A percentile compares a stretch with the other conserved stretches of the same genome.
phyloP scores from a whole-genome alignment of 140 eudicot species.

The Senecio squalidus region DNA sequence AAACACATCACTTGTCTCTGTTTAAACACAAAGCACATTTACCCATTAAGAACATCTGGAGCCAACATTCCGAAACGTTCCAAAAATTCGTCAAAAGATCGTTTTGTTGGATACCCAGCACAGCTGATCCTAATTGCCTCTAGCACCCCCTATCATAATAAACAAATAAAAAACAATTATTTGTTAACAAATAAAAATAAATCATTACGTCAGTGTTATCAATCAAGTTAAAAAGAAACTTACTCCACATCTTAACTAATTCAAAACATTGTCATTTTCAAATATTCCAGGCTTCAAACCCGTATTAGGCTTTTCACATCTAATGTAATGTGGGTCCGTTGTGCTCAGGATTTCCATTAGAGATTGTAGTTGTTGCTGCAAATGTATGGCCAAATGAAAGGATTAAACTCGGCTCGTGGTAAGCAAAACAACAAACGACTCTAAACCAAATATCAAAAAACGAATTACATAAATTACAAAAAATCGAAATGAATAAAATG shows the following conservation, averaged over 20 bases:
- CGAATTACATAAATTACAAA: too few relatives aligned
- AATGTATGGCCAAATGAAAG: too few relatives aligned
- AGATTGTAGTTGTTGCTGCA: background rate
- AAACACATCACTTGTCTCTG: background rate
- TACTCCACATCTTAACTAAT: background rate
- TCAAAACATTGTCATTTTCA: background rate
- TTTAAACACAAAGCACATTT: background rate
- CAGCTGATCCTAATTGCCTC: constrained; percentile 1
- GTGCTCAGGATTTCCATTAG: background rate
- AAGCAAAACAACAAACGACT: too few relatives aligned
- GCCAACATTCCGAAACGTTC: background rate
- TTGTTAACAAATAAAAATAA: too few relatives aligned
- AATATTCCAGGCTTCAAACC: background rate
- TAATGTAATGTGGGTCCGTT: background rate
- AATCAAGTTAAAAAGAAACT: background rate
- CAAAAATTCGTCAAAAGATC: background rate
- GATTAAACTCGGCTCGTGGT: too few relatives aligned
- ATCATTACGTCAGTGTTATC: background rate
- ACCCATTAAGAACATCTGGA: background rate
- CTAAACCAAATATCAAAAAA: too few relatives aligned
- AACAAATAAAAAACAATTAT: background rate
- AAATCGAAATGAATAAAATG: too few relatives aligned
- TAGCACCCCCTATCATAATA: background rate
- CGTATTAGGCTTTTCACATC: background rate
- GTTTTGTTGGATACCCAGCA: background rate